phyloP scores from a whole-genome alignment of 1,284 basidiomycete genomes.

The Pyrrhoderma lamaoense region DNA sequence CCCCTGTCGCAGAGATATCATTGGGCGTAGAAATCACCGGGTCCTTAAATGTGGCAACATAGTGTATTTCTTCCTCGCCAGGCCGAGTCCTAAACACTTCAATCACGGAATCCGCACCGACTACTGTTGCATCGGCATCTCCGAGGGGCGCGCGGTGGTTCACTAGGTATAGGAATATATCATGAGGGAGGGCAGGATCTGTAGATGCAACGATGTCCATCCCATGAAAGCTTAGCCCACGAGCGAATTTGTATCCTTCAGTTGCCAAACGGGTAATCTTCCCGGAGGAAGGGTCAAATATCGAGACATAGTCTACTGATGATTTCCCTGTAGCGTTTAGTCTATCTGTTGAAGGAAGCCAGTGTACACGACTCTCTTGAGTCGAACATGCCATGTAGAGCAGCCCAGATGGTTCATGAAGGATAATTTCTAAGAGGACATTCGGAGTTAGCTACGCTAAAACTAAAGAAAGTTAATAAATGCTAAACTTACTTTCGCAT shows the following conservation, averaged over 20 bases:
- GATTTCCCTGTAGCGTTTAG: slow-evolving; percentile 41
- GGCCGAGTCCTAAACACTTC: slow-evolving; percentile 59
- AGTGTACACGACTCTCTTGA: slow-evolving; percentile 40
- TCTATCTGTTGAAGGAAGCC: slow-evolving; percentile 43
- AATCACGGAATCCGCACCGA: slow-evolving; percentile 64
- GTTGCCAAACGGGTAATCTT: slow-evolving; percentile 41
- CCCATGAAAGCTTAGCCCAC: slow-evolving; percentile 57
- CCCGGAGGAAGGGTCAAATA: slow-evolving; percentile 45
- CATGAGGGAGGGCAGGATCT: slow-evolving; percentile 32
- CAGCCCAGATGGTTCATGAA: slow-evolving; percentile 48
- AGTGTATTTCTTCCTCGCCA: slow-evolving; percentile 38
- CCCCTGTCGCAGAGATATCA: slow-evolving; percentile 54
- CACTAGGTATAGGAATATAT: slow-evolving; percentile 58
- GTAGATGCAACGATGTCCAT: slow-evolving; percentile 61
- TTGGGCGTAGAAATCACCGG: slow-evolving; percentile 61
- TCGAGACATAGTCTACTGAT: slow-evolving; percentile 53
- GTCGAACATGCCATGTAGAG: slow-evolving; percentile 69
- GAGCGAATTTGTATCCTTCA: slow-evolving; percentile 30
- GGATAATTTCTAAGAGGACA: slow-evolving; percentile 39
- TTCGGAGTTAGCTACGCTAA: background rate
- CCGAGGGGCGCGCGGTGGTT: slow-evolving; percentile 52
- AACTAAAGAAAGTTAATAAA: slow-evolving; percentile 3
- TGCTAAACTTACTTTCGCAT: slow-evolving; percentile 49
- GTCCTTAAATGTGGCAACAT: slow-evolving; percentile 53
- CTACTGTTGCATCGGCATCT: slow-evolving; percentile 28